Evolutionary conservation across 176 grass and related monocot species (phyloP), one percentile per base, ranked within the genome.

Genomic region (Hordeum marinum): DNA sequence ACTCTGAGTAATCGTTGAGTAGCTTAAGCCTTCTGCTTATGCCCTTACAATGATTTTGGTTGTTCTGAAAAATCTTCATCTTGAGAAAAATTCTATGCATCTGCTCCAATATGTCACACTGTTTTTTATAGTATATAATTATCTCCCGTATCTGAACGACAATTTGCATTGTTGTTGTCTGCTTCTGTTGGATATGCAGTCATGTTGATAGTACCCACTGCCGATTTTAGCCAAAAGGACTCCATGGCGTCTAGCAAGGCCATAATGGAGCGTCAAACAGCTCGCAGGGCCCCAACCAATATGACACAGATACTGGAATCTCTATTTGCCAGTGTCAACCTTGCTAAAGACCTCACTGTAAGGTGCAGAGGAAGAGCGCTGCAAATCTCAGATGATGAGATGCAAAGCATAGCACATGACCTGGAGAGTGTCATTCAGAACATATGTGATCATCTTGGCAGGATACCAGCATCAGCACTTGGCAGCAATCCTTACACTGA

Each of bases 301-400:
- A 41, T 83, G 37, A 37, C 76, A 60, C 63, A 91, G 55, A 91
- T 93, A 50, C 77, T 90, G 34, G 72, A 90, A 41, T 92, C 85
- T 79, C 52, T 93, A 60, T 86, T 82, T 54, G 15, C 61, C 43
- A 92, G 84, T 72, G 83, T 95, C 70, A 86, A 90, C 36, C 75
- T 88, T 40, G 95, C 93, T 68, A 98, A 95, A 77, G 91, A 95
- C 54, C 77, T 93, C 54, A 71, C 90, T 55, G 71, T 67, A 46
- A 91, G 87, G 66, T 98, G 91, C 80, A 90, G 48, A 75, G 83
- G 68, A 12, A 83, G 76, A 90, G 67, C 63, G 2, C 81, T 91
- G 41, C 89, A 87, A 31, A 70, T 83, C 78, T 78, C 29, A 1
- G 89, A 90, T 60, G 89, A 90, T 58, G 83, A 91, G 64, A 75